Evolutionary conservation across 2,329 filamentous ascomycete species (phyloP), one percentile per base, ranked within the genome.

Genomic region (Venturia effusa): DNA sequence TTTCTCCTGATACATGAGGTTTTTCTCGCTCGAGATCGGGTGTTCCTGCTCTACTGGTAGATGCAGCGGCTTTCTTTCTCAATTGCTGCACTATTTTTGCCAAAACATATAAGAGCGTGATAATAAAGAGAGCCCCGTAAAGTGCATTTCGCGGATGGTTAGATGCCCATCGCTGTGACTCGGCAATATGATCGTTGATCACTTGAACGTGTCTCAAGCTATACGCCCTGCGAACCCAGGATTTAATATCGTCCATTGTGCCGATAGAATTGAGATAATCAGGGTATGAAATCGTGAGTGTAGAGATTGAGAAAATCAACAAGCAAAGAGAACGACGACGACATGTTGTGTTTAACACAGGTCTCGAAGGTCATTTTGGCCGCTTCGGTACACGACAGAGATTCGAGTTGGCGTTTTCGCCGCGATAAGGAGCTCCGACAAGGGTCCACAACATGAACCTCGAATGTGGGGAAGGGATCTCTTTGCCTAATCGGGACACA

Each of bases 11-110:
- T 43, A 67, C 62, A 19, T 69, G 69, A 5, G 74, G 74, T 66
- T 80, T 81, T 68, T 83, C 79, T 8, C 77, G 72, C n/a, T 57
- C 51, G 30, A 57, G 51, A 68, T 80, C 77, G 2, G 79, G 77
- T 1, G 77, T 72, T n/a, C 63, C 67, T 15, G 73, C 68, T 37
- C 64, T 55, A n/a, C n/a, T n/a, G n/a, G n/a, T n/a, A 4, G 54
- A 24, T 11, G 51, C 4, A 17, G 32, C 27, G 22, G 19, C 65
- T 64, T 30, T 69, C 54, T 64, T 66, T 61, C 40, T 69, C 59
- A 74, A 69, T 64, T 69, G 72, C n/a, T 68, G 68, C 0, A 71
- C 67, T 4, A 71, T 39, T 17, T 69, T 65, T 8, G 69, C 59
- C 15, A 68, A 51, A 59, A 72, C 61, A 70, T 72, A 79, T 41